Base-by-base conservation (phyloP, 2,329 filamentous ascomycete genomes). In the Claviceps sp. region DNA sequence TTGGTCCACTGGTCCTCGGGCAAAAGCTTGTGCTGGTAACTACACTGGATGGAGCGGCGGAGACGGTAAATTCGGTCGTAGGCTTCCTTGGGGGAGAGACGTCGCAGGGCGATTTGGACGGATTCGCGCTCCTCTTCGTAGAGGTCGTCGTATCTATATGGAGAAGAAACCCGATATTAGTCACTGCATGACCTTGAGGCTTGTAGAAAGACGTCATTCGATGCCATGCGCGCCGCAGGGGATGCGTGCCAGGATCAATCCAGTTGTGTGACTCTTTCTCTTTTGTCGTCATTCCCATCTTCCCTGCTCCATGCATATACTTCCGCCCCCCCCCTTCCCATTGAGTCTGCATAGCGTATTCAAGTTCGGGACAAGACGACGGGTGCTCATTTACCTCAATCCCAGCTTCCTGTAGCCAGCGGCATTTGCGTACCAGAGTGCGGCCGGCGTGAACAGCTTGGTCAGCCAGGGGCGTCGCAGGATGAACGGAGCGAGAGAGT, bases 21-120 rank as follows among this genome's bases (percentile, higher is more conserved):
- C 52, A 84, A 74, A 56, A 83, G 71, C 72, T 82, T 80, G 69
- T 83, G 80, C 63, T 75, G 68, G 64, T 80, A 69, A 62, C 75
- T 79, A 69, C 73, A 75, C 74, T 98, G 93, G 73, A 94, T 83
- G 64, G 93, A 91, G 73, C 93, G 84, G 75, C 93, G 88, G 71
- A 98, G 82, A 66, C 93, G 90, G 84, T 89, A 98, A 69, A 97
- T 82, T 69, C 93, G 91, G 76, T 98, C 93, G 75, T 97, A 97
- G 64, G 84, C 79, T 68, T 93, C 88, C 77, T 94, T 88, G 64
- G 88, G 79, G 53, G 86, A 81, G 56, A 98, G 86, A 68, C 93
- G 88, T 79, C 87, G 86, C 65, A 98, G 80, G 57, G 93, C 93
- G 62, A 84, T 79, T 71, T 93, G 85, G 64, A 95, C 88, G 53